Evolutionary conservation across 1,284 basidiomycete species (phyloP), one percentile per base, ranked within the genome.

Genomic region (Ceratobasidium papillatum): DNA sequence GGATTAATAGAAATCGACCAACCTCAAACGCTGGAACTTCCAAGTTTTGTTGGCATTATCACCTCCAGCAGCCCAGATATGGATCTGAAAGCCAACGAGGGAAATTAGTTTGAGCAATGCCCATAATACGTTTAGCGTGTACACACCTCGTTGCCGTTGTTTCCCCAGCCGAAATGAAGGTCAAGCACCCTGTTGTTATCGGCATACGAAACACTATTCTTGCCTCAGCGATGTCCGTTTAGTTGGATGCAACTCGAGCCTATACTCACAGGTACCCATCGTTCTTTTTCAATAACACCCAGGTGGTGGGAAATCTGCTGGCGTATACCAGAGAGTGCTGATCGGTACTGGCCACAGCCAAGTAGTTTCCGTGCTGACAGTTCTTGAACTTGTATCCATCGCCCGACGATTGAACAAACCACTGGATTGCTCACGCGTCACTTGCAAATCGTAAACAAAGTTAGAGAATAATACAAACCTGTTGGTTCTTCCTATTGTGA

Each of bases 101-200:
- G 5, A 9, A 22, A 30, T 30, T 1, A 30, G 22, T 32, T 1
- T 19, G 58, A 30, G n/a, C 2, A n/a, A 47, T 2, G 8, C 32
- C 27, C 17, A n/a, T 25, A 47, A 5, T 14, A 8, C 34, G 17
- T 11, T n/a, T 34, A n/a, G 2, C 25, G 14, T 1, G 14, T 38
- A 47, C 30, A 38, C 34, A 71, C 68, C 68, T 71, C 68, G 30
- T 59, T 71, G 7, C 68, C 68, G 30, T 71, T 71, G 12, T 43
- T 4, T 34, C 25, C 56, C 56, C 47, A 71, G 43, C 68, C 68
- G 4, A 34, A 61, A 54, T 71, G 68, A 61, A 71, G 68, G 22
- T 71, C 68, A 5, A 71, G 34, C 5, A 71, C 68, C n/a, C 43
- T 36, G 56, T 71, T 61, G 17, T 47, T 71, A 22, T 61, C 54